phyloP scores from a whole-genome alignment of 345 rosid genomes.

The Citrus inodora region DNA sequence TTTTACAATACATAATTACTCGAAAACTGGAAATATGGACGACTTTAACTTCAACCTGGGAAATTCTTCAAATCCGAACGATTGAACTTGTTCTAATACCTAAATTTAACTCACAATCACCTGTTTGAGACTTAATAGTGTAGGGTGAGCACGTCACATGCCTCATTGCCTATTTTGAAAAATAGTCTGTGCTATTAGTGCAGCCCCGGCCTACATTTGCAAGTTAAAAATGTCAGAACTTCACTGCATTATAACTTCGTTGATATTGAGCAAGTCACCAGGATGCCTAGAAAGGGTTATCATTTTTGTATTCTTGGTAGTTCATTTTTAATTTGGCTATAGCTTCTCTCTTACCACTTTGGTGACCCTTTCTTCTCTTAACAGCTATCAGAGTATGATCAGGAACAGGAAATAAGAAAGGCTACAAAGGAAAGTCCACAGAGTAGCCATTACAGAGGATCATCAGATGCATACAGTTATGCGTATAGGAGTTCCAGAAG shows the following conservation, averaged over 20 bases:
- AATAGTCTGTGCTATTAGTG: background rate
- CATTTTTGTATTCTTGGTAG: background rate
- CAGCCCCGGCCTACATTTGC: background rate
- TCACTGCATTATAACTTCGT: background rate
- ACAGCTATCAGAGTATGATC: slow-evolving; percentile 79
- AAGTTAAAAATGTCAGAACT: background rate
- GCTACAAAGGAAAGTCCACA: slow-evolving; percentile 41
- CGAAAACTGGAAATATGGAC: background rate
- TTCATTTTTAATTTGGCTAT: background rate
- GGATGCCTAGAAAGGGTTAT: background rate
- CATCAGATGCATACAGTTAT: slow-evolving; percentile 32
- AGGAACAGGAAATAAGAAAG: slow-evolving; percentile 76
- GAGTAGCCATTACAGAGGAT: slow-evolving; percentile 22
- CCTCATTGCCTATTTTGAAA: background rate
- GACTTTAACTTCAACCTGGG: background rate
- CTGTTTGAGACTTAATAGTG: background rate
- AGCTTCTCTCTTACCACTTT: background rate
- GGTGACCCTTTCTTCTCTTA: slow-evolving; percentile 16
- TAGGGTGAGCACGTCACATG: background rate
- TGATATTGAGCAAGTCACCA: background rate
- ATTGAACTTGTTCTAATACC: background rate
- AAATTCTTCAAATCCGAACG: background rate
- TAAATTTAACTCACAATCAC: background rate
- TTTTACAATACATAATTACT: background rate
- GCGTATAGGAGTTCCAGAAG: slow-evolving; percentile 37